Conservation (phyloP, 306 rosid genomes). For the Datisca glomerata region DNA sequence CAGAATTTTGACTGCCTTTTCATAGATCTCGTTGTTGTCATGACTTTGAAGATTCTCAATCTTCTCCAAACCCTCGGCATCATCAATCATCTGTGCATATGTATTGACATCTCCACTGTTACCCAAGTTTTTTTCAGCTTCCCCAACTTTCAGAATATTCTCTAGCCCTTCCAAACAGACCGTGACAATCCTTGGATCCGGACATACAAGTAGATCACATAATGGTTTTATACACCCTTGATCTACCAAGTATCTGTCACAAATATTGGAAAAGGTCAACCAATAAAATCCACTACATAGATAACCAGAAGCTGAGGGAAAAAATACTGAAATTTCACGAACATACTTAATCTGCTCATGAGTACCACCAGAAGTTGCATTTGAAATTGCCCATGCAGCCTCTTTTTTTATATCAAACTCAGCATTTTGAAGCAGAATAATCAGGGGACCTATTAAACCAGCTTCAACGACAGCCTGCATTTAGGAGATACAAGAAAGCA, state of each 20-base stretch:
- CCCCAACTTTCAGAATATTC: conserved; percentile 58
- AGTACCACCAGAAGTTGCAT: conserved; percentile 73
- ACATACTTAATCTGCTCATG: conserved; percentile 62
- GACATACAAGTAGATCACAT: conserved; percentile 56
- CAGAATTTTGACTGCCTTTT: conserved; percentile 52
- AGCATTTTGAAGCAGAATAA: conserved; percentile 69
- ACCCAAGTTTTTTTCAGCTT: conserved; percentile 41
- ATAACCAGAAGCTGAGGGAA: no score
- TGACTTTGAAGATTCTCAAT: conserved; percentile 56
- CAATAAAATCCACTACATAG: no score
- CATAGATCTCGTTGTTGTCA: conserved; percentile 59
- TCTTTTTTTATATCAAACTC: conserved; percentile 75
- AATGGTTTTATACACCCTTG: conserved; percentile 50
- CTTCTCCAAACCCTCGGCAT: conserved; percentile 55
- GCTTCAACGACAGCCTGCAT: conserved; percentile 62
- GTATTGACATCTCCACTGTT: conserved; percentile 38
- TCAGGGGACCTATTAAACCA: conserved; percentile 41
- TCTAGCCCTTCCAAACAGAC: conserved; percentile 60
- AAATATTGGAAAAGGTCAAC: not conserved
- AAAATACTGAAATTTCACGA: not conserved
- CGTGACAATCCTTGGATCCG: conserved; percentile 54
- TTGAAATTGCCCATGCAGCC: conserved; percentile 76
- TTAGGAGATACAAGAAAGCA: not conserved
- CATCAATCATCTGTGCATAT: conserved; percentile 53
- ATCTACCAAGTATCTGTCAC: not conserved